Evolutionary conservation across 805 yeast genomes (phyloP).

Genomic region (Candida krabiensis): DNA sequence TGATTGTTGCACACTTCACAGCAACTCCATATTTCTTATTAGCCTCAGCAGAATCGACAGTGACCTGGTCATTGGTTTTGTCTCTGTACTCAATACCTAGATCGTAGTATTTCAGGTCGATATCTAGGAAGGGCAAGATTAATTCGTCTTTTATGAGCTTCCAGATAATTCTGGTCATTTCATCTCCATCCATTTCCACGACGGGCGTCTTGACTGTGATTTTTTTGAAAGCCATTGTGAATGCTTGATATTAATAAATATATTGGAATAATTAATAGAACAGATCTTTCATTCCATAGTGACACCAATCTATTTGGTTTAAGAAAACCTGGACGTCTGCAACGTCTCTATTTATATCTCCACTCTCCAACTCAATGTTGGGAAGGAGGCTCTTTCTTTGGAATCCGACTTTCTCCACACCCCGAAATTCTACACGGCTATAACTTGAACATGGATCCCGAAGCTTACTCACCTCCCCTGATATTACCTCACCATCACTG

Average conservation of each 20-base stretch:
- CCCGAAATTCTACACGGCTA: no score
- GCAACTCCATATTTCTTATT: constrained; percentile 88
- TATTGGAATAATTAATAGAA: no score
- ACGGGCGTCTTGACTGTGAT: constrained; percentile 83
- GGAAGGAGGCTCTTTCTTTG: no score
- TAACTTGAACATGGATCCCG: no score
- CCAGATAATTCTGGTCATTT: constrained; percentile 97
- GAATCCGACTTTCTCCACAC: no score
- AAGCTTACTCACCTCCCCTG: no score
- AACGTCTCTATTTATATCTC: no score
- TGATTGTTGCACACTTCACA: constrained; percentile 95
- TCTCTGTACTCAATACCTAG: constrained; percentile 86
- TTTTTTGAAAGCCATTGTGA: constrained; percentile 40
- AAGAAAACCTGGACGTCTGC: no score
- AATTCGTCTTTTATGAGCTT: constrained; percentile 81
- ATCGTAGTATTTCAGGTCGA: constrained; percentile 90
- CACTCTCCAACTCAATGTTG: no score
- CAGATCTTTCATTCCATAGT: no score
- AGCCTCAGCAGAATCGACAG: constrained; percentile 87
- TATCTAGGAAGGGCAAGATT: constrained; percentile 79
- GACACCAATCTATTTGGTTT: no score
- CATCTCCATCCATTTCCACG: constrained; percentile 98
- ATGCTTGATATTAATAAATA: not conserved
- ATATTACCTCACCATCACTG: no score
- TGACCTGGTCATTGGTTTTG: constrained; percentile 83